Base-by-base conservation (phyloP, 23 red algal genomes). In the Gracilaria domingensis region DNA sequence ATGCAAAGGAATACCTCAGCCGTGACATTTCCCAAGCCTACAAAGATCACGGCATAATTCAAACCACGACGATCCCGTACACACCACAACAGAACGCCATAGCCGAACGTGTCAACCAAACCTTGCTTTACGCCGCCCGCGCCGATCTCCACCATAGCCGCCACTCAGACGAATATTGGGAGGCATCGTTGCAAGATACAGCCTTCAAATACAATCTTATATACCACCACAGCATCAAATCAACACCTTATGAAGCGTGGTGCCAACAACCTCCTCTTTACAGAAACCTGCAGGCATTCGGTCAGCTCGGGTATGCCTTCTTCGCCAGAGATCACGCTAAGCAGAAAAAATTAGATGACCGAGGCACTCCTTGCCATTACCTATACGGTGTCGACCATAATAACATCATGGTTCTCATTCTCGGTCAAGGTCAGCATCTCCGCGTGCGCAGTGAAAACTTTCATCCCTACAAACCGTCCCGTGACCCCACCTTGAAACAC, bases 251-350 rank as follows among this genome's bases (percentile, higher is more conserved):
- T n/a, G 44, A 35, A 24, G 37, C 21, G 17, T 28, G 29, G 66
- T 38, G 20, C 50, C 35, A 23, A 53, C 65, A 55, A 8, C 71
- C 18, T 20, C 33, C 67, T 40, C 30, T n/a, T 4, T 7, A 29
- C 4, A 38, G 21, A 30, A 7, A 56, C 25, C 40, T 76, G 4
- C 50, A 59, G 29, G 24, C 57, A 2, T 88, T 88, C 23, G 84
- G 84, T 7, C 69, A 78, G 33, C 69, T 61, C 34, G 72, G 84
- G 8, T 58, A 58, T 58, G 14, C 18, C 4, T 58, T 75, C 84
- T 11, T 49, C 57, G 9, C 84, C 34, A 24, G 59, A 4, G 53
- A n/a, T n/a, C n/a, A 1, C 71, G 17, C 17, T 24, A 40, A 77
- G 37, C 65, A 75, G 12, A 77, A 20, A 2, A 75, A 88, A 88